phyloP scores from a whole-genome alignment of 495 filamentous ascomycete genomes.

The Cercophora newfieldiana region DNA sequence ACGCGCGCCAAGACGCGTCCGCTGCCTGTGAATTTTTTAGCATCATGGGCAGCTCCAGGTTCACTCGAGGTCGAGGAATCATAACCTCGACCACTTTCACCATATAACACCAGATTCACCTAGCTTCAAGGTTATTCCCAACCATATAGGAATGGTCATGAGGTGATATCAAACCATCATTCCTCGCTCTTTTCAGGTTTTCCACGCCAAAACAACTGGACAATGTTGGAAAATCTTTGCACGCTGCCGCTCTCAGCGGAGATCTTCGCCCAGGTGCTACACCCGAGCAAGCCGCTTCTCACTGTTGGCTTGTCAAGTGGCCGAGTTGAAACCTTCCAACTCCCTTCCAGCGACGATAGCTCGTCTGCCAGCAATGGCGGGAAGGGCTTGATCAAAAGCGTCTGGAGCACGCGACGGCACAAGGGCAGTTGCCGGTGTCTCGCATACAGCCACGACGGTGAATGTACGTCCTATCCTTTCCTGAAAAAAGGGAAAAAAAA shows the following conservation, averaged over 20 bases:
- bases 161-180: neutral
- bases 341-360: slow-evolving; percentile 60
- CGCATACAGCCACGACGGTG: slow-evolving; percentile 73
- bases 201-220: no score
- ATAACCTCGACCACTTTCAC: no score
- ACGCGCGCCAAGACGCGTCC: neutral
- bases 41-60: neutral
- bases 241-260: slow-evolving; percentile 84
- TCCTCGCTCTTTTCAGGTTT: neutral
- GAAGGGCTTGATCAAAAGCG: slow-evolving; percentile 72
- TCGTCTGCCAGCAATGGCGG: slow-evolving; percentile 49
- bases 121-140: neutral
- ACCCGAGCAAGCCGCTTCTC: slow-evolving; percentile 78
- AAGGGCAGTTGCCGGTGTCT: slow-evolving; percentile 87
- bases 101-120: no score
- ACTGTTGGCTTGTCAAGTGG: slow-evolving; percentile 82
- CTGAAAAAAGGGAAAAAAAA: no score
- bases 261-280: slow-evolving; percentile 83
- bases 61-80: neutral
- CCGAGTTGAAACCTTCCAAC: slow-evolving; percentile 81
- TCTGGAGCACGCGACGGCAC: slow-evolving; percentile 85
- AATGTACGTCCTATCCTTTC: slow-evolving; percentile 38
- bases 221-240: slow-evolving; percentile 82
- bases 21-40: neutral
- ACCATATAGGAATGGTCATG: neutral